phyloP scores from a whole-genome alignment of 257 asterid genomes.

The Rehmannia glutinosa region DNA sequence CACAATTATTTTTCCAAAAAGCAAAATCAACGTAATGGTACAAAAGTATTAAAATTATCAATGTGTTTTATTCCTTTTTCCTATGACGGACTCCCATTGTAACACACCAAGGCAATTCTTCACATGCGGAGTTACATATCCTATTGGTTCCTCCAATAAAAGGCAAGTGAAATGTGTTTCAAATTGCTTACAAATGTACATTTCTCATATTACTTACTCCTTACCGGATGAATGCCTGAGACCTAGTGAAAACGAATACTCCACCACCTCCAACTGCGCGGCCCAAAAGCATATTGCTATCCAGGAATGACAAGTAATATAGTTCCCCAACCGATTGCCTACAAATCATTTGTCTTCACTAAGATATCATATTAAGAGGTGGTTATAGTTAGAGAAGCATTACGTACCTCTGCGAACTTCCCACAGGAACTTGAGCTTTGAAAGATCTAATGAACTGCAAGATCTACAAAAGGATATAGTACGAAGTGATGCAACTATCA shows the following conservation, averaged over 20 bases:
- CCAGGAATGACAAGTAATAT: constrained; percentile 76
- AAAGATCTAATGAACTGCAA: constrained; percentile 69
- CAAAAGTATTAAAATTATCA: too few species aligned
- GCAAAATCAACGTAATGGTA: too few species aligned
- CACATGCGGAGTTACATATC: too few species aligned
- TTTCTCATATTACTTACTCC: neutral
- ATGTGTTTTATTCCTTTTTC: too few species aligned
- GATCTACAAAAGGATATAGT: too few species aligned
- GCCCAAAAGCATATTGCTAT: constrained; percentile 72
- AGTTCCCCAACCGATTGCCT: constrained; percentile 78
- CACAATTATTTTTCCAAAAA: too few species aligned
- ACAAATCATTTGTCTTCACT: constrained; percentile 7
- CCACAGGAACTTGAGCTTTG: constrained; percentile 69
- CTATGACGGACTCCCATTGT: too few species aligned
- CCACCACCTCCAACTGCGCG: constrained; percentile 94
- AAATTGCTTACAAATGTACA: constrained; percentile 5
- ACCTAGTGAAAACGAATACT: constrained; percentile 65
- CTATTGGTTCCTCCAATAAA: too few species aligned
- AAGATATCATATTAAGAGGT: constrained; percentile 2
- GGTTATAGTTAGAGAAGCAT: neutral
- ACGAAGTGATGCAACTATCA: too few species aligned
- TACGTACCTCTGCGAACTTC: constrained; percentile 43
- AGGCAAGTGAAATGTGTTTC: too few species aligned
- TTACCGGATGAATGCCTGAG: constrained; percentile 40
- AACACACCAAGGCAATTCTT: too few species aligned